phyloP scores from a whole-genome alignment of 495 filamentous ascomycete species.

The Aspergillus biplanus region DNA sequence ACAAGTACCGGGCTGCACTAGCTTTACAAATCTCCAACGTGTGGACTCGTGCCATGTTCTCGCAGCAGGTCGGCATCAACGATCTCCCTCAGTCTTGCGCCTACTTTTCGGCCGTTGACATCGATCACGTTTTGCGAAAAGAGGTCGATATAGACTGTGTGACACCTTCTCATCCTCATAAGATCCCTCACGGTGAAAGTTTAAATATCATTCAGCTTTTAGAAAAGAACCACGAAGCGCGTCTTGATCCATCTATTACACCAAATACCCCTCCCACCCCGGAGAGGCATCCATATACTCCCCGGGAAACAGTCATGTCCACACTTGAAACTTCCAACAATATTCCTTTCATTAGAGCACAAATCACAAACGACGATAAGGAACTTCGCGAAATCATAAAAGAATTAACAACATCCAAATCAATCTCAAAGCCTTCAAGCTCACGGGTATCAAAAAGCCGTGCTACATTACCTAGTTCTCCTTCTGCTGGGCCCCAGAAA shows the following conservation, averaged over 20 bases:
- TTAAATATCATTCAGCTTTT: constrained; percentile 79
- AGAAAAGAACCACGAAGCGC: constrained; percentile 63
- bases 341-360: constrained; percentile 74
- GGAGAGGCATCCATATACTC: constrained; percentile 64
- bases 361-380: constrained; percentile 75
- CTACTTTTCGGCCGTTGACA: constrained; percentile 93
- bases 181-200: constrained; percentile 84
- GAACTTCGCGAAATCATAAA: constrained; percentile 76
- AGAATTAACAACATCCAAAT: constrained; percentile 41
- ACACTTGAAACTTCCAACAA: constrained; percentile 57
- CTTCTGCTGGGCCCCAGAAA: constrained; percentile 45
- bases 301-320: constrained; percentile 80
- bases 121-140: constrained; percentile 91
- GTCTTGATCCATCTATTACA: constrained; percentile 64
- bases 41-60: constrained; percentile 97
- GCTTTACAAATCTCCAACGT: constrained; percentile 93
- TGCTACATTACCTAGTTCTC: constrained; percentile 28
- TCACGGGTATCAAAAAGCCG: constrained; percentile 26
- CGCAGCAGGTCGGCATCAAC: constrained; percentile 92
- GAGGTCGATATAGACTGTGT: constrained; percentile 98
- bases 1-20: constrained; percentile 87
- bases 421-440: constrained; percentile 21
- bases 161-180: constrained; percentile 79
- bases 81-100: constrained; percentile 93
- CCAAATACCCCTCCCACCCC: constrained; percentile 57